Evolutionary conservation across 306 rosid genomes (phyloP), one percentile per base, ranked within the genome.

Genomic region (Canavalia gladiata): DNA sequence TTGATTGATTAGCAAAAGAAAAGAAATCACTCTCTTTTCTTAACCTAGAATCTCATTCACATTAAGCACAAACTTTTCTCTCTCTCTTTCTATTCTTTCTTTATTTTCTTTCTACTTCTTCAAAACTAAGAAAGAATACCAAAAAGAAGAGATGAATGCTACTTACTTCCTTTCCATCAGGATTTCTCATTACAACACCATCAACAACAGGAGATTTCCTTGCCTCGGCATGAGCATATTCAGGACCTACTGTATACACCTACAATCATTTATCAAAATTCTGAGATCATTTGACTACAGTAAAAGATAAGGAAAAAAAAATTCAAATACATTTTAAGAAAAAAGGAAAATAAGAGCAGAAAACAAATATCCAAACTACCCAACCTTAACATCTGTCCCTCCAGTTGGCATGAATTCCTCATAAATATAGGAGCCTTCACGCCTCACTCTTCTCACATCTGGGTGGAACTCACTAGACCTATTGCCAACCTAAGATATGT

Each of bases 161-260:
- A 86, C 97, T 86, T 83, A 95, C 99, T 85, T 95, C 99, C 86
- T 95, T 95, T 82, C 99, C 99, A 85, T 93, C 98, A 79, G 90
- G 96, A 84, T 93, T 95, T 90, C 99, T 93, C 99, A 93, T 92
- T 80, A 95, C 99, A 87, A 95, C 99, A 52, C 99, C 99, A 87
- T 95, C 99, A 72, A 95, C 99, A 80, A 95, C 99, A 29, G 99
- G 99, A 86, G 99, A 95, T 86, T 95, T 95, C 87, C 99, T 92
- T 75, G 99, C 99, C 90, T 95, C 99, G 33, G 99, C 99, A 87
- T 95, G 99, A 28, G 99, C 99, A 89, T 95, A 95, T 89, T 95
- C 99, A 55, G 97, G 94, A 66, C 98, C 99, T 68, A 95, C 99
- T 1, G 99, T 95, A 78, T 95, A 95, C 76, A 95, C 99, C 99